These are phyloP conservation scores for Begonia loranthoides DNA, from an alignment of 306 rosid genomes.

Conservation along the genomic window DNA sequence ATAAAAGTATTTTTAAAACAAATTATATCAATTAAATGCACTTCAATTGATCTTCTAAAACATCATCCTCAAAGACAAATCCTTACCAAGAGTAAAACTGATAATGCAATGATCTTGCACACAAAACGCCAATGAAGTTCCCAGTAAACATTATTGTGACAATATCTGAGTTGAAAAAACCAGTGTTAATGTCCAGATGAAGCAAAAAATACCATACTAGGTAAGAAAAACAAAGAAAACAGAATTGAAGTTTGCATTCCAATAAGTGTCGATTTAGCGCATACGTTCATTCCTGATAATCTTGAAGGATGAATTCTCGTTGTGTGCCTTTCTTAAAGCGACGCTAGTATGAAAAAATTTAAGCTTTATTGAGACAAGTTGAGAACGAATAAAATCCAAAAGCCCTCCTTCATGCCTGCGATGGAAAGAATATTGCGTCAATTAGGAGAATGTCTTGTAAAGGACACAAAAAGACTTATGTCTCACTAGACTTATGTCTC, in stretches of 20 bases:
- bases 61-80: not conserved
- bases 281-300: slow-evolving; percentile 58
- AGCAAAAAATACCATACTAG: slow-evolving; percentile 2
- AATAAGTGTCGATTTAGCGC: slow-evolving; percentile 7
- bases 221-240: not conserved
- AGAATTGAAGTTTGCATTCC: not conserved
- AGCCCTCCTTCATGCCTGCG: slow-evolving; percentile 94
- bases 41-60: not conserved
- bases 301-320: slow-evolving; percentile 30
- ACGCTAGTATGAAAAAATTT: slow-evolving; percentile 33
- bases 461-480: too few species aligned
- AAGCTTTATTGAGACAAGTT: slow-evolving; percentile 35
- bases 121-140: slow-evolving; percentile 81
- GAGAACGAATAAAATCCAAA: slow-evolving; percentile 49
- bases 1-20: too few species aligned
- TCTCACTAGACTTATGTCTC: not conserved
- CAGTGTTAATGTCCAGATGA: slow-evolving; percentile 12
- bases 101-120: slow-evolving; percentile 92
- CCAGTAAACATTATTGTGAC: slow-evolving; percentile 84
- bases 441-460: too few species aligned
- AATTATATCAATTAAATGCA: too few species aligned
- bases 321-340: slow-evolving; percentile 18
- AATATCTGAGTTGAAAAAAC: slow-evolving; percentile 41
- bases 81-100: slow-evolving; percentile 85
- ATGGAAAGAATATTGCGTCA: not conserved